Evolutionary conservation across 257 asterid species (phyloP).

Genomic region (Solanum ahanhuiri): DNA sequence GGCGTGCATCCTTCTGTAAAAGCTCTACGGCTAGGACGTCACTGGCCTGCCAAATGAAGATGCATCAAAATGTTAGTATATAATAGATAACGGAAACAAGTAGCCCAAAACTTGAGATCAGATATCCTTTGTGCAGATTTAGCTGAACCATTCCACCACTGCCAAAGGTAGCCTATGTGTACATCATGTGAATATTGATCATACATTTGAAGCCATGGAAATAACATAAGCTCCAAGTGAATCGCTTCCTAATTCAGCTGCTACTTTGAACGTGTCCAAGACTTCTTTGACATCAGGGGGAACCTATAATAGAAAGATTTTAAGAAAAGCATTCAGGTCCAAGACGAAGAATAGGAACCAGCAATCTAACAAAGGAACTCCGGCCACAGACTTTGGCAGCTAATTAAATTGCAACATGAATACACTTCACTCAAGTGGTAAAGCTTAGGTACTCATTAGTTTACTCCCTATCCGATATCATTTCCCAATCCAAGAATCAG

Average conservation of each 20-base stretch:
- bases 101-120: not conserved
- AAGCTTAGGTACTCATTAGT: not conserved
- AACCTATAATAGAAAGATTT: constrained; percentile 34
- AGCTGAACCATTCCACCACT: not conserved
- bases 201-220: constrained; percentile 93
- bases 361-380: not conserved
- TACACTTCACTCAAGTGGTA: not conserved
- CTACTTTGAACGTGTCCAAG: constrained; percentile 86
- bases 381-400: not conserved
- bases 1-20: constrained; percentile 88
- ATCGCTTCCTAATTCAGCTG: constrained; percentile 90
- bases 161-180: not conserved
- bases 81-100: not conserved
- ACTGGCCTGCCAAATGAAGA: constrained; percentile 65
- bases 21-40: constrained; percentile 99
- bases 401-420: not conserved
- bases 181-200: not conserved
- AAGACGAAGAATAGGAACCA: not conserved
- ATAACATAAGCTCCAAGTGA: constrained; percentile 97
- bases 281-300: constrained; percentile 83
- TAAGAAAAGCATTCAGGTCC: not conserved
- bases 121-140: not conserved
- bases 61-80: not conserved
- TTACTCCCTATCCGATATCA: not conserved
- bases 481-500: not conserved